Base-by-base conservation (phyloP, 495 filamentous ascomycete species). In the Penicillium longicatenatum region DNA sequence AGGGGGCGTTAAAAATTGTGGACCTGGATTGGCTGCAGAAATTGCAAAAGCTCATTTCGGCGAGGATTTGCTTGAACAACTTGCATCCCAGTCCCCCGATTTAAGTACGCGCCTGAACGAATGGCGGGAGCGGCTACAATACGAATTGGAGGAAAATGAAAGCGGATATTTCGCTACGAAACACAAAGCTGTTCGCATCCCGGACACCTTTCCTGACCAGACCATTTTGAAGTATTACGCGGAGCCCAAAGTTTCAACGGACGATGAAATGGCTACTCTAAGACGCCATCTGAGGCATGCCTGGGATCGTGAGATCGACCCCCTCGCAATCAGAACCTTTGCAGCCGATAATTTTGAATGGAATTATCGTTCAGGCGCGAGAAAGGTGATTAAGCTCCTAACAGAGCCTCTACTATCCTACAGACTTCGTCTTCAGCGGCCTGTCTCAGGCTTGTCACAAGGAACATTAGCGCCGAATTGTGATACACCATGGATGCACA, bases 41-140 rank as follows among this genome's bases (percentile, higher is more conserved):
- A 96, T 96, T 52, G 93, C 94, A 26, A 83, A 84, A 65, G 95
- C 91, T 19, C 89, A 92, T 2, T 98, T 94, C 68, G 94, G 94
- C 1, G 81, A 80, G 35, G 86, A 90, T 54, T 76, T 98, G 26
- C 90, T 92, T 52, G 70, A 75, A 45, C 66, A 86, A 37, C 74
- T 84, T 48, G 67, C 73, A 33, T 72, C 78, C 2, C 72, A 81
- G 45, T 75, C 76, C 44, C 68, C 79, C 41, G 82, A 82, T 4
- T 46, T 74, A 26, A 68, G 85, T 12, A 52, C 58, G 1, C 69
- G 66, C 12, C 62, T 96, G 11, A 74, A 67, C 7, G 79, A 77
- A 24, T 99, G 94, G 94, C 86, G 87, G 68, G 82, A 89, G 17
- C 79, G 85, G 58, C 73, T 99, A 14, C 74, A 84, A 50, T 84